Evolutionary conservation across 2,329 filamentous ascomycete genomes (phyloP), one percentile per base, ranked within the genome.

Genomic region (Monosporascus cannonballus): DNA sequence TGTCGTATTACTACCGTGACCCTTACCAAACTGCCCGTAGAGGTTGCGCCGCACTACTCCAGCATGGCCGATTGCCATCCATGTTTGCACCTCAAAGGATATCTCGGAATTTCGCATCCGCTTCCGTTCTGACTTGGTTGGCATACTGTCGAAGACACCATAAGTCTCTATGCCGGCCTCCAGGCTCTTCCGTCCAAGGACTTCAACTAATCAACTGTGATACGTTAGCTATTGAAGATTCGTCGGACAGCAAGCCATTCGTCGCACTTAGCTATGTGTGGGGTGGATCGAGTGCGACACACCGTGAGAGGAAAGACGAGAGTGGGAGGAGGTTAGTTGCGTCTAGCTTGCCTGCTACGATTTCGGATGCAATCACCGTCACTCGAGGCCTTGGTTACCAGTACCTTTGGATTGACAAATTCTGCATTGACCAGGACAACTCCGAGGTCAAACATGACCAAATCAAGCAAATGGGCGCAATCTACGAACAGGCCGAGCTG

Each of bases 321-420:
- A 47, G 48, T 25, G 30, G 34, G 14, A 48, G 36, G 34, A 48
- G 49, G 25, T 24, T 50, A 8, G 7, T 20, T 41, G 38, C 38
- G 18, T 20, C 38, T 18, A 41, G 38, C 18, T 2, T 41, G 18
- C 38, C 38, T 5, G 17, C 18, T n/a, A 20, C 18, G 17, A 41
- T 41, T n/a, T n/a, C 38, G 17, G 17, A 41, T 20, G 38, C 38
- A n/a, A 41, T 41, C 6, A n/a, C 18, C 17, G 38, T 41, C 18
- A 41, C 38, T 6, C 17, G 17, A 4, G 17, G 1, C 18, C 41
- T 67, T 14, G 62, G 60, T 0, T 55, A 53, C 14, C 52, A 49
- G 4, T 69, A 64, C 47, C 54, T 69, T 2, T 69, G 67, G 65
- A 56, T 67, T 39, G 65, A 68, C 51, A 50, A 52, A 36, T 50